Evolutionary conservation across 2,329 filamentous ascomycete genomes (phyloP).

Genomic region (Aspergillus clavatus): DNA sequence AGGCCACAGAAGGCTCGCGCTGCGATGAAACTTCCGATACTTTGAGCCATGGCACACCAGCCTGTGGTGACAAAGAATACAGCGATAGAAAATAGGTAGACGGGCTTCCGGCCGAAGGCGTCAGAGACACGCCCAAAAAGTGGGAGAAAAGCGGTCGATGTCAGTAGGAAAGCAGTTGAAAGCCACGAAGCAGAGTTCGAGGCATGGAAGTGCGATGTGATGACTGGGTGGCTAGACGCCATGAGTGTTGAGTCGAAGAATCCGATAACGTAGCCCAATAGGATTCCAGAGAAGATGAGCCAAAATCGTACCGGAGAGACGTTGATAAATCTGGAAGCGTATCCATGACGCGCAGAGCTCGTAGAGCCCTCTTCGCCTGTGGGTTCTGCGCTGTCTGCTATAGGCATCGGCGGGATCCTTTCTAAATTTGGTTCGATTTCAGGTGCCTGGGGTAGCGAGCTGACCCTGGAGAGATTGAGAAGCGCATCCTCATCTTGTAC

Average conservation of each 20-base stretch:
- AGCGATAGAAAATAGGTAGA: conserved; percentile 59
- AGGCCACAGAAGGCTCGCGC: conserved; percentile 67
- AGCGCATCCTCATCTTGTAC: conserved; percentile 18
- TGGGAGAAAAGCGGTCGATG: conserved; percentile 71
- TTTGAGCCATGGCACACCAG: conserved; percentile 66
- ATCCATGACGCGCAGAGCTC: conserved; percentile 14
- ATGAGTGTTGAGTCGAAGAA: conserved; percentile 76
- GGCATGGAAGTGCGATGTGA: conserved; percentile 72
- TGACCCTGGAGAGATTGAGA: conserved; percentile 21
- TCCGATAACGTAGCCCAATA: conserved; percentile 53
- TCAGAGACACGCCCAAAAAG: conserved; percentile 70
- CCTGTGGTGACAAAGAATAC: conserved; percentile 62
- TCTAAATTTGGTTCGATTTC: conserved; percentile 26
- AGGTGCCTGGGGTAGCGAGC: conserved; percentile 24
- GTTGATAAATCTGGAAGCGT: conserved; percentile 34
- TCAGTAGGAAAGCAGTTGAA: conserved; percentile 72
- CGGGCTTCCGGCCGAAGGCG: conserved; percentile 62
- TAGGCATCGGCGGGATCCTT: conserved; percentile 14
- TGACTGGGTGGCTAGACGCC: conserved; percentile 75
- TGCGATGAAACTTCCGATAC: conserved; percentile 65
- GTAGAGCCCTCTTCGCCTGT: conserved; percentile 6
- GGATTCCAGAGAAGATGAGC: conserved; percentile 57
- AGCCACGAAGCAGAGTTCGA: conserved; percentile 79
- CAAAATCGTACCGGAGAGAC: conserved; percentile 51
- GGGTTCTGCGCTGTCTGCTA: conserved; percentile 7